A percentile compares a stretch with the other conserved stretches of the same genome.
phyloP scores from a whole-genome alignment of 371 early-diverging fungal genomes.

The Mortierella sp. region DNA sequence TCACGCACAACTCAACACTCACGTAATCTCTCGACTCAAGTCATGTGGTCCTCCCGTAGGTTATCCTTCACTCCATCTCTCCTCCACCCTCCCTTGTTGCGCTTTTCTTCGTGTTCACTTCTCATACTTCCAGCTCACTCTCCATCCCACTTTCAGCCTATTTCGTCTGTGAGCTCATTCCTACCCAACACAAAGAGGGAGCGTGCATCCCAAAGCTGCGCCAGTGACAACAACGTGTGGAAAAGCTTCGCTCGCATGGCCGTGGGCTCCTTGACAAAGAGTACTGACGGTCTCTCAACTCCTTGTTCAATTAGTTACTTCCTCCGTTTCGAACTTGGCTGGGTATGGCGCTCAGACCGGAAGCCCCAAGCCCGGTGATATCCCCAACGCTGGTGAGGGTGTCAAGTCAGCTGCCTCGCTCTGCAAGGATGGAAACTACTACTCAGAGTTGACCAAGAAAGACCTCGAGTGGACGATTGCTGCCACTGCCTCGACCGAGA shows the following conservation, averaged over 20 bases:
- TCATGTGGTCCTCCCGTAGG: constrained; percentile 47
- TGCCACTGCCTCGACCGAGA: constrained; percentile 87
- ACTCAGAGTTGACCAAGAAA: constrained; percentile 66
- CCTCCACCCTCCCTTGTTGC: background rate
- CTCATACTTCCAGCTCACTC: background rate
- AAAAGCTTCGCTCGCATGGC: background rate
- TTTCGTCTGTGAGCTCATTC: background rate
- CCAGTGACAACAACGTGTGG: constrained; percentile 5
- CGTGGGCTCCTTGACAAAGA: background rate
- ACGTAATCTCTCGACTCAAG: constrained; percentile 9
- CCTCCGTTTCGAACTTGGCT: constrained; percentile 51
- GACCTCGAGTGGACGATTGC: constrained; percentile 83
- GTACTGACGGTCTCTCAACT: background rate
- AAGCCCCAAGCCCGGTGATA: constrained; percentile 50
- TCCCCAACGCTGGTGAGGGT: constrained; percentile 54
- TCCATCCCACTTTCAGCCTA: background rate
- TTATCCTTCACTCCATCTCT: constrained; percentile 5
- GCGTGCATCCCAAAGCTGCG: background rate
- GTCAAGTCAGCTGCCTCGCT: constrained; percentile 68
- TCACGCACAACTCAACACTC: constrained; percentile 6
- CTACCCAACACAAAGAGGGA: background rate
- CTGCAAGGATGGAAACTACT: constrained; percentile 69
- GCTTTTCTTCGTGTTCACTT: no score
- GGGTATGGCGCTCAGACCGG: constrained; percentile 29
- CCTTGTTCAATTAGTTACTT: constrained; percentile 22